Conservation (phyloP, 257 asterid genomes). For the Gentiana dahurica region DNA sequence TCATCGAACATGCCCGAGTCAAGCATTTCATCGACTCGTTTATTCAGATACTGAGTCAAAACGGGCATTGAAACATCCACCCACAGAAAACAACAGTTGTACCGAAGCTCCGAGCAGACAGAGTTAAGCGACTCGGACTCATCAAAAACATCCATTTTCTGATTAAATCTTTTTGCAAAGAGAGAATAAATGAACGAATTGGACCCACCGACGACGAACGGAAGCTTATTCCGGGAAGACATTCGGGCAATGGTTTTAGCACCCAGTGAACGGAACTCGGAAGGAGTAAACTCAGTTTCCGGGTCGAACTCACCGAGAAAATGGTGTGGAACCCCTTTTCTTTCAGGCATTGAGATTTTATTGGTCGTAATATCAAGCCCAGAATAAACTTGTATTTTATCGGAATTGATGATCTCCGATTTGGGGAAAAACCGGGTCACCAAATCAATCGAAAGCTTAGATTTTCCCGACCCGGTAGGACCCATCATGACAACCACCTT, state of each 20-base stretch:
- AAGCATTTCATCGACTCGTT: constrained; percentile 84
- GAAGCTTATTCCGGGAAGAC: constrained; percentile 20
- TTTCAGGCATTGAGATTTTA: constrained; percentile 50
- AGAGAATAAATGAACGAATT: constrained; percentile 68
- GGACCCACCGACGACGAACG: constrained; percentile 84
- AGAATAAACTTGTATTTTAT: constrained; percentile 63
- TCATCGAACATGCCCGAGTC: constrained; percentile 74
- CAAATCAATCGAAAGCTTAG: constrained; percentile 73
- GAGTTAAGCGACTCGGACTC: constrained; percentile 17
- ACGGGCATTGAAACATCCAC: constrained; percentile 54
- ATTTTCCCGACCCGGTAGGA: constrained; percentile 86
- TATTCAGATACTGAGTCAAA: constrained; percentile 33
- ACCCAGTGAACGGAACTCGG: constrained; percentile 41
- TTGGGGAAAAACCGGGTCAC: constrained; percentile 45
- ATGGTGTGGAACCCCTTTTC: constrained; percentile 56
- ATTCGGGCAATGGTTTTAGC: constrained; percentile 28
- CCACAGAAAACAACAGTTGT: constrained; percentile 68
- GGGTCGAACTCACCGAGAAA: constrained; percentile 69
- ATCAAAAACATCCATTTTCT: constrained; percentile 38
- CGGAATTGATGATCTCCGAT: constrained; percentile 78
- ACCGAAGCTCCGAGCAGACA: constrained; percentile 32
- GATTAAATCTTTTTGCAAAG: constrained; percentile 30
- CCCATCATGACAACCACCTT: constrained; percentile 68
- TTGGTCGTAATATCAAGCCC: constrained; percentile 73
- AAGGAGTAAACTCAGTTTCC: constrained; percentile 48